Evolutionary conservation across 2,329 filamentous ascomycete genomes (phyloP), one percentile per base, ranked within the genome.

Genomic region (Aspergillus neotritici): DNA sequence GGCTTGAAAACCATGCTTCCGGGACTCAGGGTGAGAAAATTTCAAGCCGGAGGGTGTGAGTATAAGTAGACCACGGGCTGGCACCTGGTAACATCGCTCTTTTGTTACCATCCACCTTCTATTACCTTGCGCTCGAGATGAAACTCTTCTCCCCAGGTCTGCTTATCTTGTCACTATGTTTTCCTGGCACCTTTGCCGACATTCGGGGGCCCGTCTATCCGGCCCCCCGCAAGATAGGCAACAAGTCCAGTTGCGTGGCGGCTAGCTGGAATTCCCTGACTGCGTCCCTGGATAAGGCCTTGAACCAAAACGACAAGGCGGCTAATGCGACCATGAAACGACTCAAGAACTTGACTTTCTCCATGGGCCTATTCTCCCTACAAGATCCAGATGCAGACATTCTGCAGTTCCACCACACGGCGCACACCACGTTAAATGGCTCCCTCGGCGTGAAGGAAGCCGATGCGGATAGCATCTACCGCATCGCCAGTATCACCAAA

Each of bases 401-500:
- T 5, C 44, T 68, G 13, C 66, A 68, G 48, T 64, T 64, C 48
- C 61, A 70, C 43, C 52, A 68, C 43, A 62, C 61, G 1, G 56
- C 59, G 1, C 54, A 61, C 6, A 59, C 66, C 35, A 53, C 66
- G n/a, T 52, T 48, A 2, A 58, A 60, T 29, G 51, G 53, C 2
- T 47, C 54, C 0, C 41, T 52, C 2, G 68, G 68, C 6, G 61
- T 62, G 1, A 57, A 60, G 4, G 62, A 58, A 16, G 62, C 71
- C 3, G 62, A 71, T 46, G 64, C 58, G n/a, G 54, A 72, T 43
- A 67, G 62, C 31, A 68, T 73, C 13, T 72, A 70, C 49, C 64
- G 67, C 11, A 52, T 72, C 12, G 70, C 68, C 1, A 72, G 67
- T 47, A 52, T 66, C 29, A 61, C 61, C 9, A 73, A 70, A 41